Percentiles rank a stretch among this genome's conserved stretches.
These are phyloP conservation scores for Wolfiporia cocos DNA, from an alignment of 1,284 basidiomycete genomes.

Conservation along the genomic window DNA sequence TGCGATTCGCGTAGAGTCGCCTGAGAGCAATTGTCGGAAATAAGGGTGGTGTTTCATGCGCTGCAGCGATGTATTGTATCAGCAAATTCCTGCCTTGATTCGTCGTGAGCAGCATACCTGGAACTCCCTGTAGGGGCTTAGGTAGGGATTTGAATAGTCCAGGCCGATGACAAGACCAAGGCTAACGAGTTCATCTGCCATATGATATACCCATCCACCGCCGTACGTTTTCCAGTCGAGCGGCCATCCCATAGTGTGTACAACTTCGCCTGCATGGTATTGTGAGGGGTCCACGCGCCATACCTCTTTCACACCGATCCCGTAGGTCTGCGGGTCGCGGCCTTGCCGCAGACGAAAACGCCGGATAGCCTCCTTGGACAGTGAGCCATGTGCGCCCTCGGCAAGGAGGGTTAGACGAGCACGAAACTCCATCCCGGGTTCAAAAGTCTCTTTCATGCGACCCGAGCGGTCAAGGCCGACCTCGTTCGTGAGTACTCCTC, in stretches of 20 bases:
- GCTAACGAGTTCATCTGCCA: slow-evolving; percentile 89
- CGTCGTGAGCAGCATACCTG: slow-evolving; percentile 51
- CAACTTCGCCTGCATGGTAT: slow-evolving; percentile 80
- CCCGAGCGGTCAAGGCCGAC: slow-evolving; percentile 85
- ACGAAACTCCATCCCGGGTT: slow-evolving; percentile 96
- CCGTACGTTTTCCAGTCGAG: slow-evolving; percentile 86
- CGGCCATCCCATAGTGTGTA: slow-evolving; percentile 96
- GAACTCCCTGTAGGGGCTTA: slow-evolving; percentile 91
- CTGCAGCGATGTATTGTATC: slow-evolving; percentile 32
- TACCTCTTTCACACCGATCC: slow-evolving; percentile 95
- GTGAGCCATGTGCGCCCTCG: slow-evolving; percentile 92
- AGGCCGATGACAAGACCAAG: slow-evolving; percentile 91
- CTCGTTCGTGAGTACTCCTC: slow-evolving; percentile 91
- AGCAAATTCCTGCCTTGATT: neutral
- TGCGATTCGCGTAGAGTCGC: slow-evolving; percentile 70
- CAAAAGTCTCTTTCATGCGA: slow-evolving; percentile 84
- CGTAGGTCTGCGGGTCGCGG: slow-evolving; percentile 93
- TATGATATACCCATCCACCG: slow-evolving; percentile 94
- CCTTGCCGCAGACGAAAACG: slow-evolving; percentile 76
- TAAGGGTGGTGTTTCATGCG: slow-evolving; percentile 98
- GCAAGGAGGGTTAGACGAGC: slow-evolving; percentile 93
- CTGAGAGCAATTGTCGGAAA: slow-evolving; percentile 77
- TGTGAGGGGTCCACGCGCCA: slow-evolving; percentile 84
- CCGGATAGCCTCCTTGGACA: slow-evolving; percentile 79
- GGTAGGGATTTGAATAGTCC: slow-evolving; percentile 93